Conservation (phyloP, 352 stramenopile species). For the Pythium folliculosum region DNA sequence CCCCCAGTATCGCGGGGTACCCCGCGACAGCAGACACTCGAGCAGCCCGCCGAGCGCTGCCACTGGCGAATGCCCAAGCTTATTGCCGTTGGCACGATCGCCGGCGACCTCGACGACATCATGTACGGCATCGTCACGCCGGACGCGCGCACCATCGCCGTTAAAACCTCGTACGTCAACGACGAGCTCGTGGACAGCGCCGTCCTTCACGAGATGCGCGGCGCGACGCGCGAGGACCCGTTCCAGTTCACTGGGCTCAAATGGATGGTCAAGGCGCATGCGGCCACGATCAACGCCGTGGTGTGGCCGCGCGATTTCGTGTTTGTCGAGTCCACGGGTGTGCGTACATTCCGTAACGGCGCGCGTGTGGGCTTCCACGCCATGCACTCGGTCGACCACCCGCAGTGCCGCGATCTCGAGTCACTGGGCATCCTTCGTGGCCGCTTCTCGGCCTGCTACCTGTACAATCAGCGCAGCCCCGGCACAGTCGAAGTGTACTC, state of each 20-base stretch:
- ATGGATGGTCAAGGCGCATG: constrained; percentile 24
- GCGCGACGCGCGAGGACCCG: constrained; percentile 31
- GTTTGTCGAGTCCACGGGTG: constrained; percentile 46
- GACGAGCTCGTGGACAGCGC: constrained; percentile 27
- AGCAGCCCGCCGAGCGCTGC: constrained; percentile 30
- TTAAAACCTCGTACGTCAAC: constrained; percentile 33
- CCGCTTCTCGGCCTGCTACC: constrained; percentile 13
- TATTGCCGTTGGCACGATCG: constrained; percentile 49
- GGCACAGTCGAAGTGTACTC: constrained; percentile 32
- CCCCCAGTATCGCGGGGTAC: constrained; percentile 7
- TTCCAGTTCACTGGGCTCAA: constrained; percentile 31
- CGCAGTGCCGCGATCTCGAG: constrained; percentile 1
- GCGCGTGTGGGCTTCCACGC: constrained; percentile 42
- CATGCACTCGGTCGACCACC: constrained; percentile 42
- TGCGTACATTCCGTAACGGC: constrained; percentile 34
- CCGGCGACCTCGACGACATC: constrained; percentile 57
- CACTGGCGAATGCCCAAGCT: constrained; percentile 45
- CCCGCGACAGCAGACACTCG: background rate
- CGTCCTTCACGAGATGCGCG: constrained; percentile 47
- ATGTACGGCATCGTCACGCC: constrained; percentile 54
- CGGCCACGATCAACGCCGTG: constrained; percentile 16
- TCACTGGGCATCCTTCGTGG: constrained; percentile 10
- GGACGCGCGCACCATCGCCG: constrained; percentile 34
- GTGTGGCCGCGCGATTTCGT: constrained; percentile 45
- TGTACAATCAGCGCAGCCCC: constrained; percentile 16